phyloP scores from a whole-genome alignment of 305 asterid genomes.

The Fraxinus baroniana region DNA sequence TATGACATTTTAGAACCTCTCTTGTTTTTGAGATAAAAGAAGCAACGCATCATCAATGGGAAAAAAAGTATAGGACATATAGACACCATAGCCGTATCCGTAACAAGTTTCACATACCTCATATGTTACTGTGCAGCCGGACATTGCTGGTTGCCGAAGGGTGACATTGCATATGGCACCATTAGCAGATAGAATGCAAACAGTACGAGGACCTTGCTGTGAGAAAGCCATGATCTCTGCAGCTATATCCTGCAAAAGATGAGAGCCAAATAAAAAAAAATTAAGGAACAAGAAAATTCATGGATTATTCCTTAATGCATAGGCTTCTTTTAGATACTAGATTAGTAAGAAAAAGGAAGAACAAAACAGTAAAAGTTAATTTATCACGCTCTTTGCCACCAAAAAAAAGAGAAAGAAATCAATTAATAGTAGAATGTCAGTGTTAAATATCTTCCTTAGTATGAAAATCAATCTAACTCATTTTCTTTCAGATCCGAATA shows the following conservation, averaged over 20 bases:
- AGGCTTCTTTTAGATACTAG: neutral
- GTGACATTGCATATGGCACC: slow-evolving; percentile 61
- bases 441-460: neutral
- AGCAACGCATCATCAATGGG: neutral
- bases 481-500: neutral
- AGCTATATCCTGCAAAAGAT: slow-evolving; percentile 50
- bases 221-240: slow-evolving; percentile 54
- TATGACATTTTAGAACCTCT: neutral
- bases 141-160: slow-evolving; percentile 55
- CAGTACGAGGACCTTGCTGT: slow-evolving; percentile 67
- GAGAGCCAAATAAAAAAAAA: neutral
- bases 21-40: neutral
- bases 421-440: neutral
- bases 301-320: neutral
- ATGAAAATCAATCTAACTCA: neutral
- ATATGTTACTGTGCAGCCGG: slow-evolving; percentile 53
- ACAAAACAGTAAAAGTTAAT: neutral
- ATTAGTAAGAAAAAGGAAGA: neutral
- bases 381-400: neutral
- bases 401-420: neutral
- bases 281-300: neutral
- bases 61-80: neutral
- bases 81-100: neutral
- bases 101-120: slow-evolving; percentile 40
- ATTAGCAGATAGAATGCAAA: slow-evolving; percentile 64